Conservation (phyloP, 345 rosid species). For the Salix koriyanagi region DNA sequence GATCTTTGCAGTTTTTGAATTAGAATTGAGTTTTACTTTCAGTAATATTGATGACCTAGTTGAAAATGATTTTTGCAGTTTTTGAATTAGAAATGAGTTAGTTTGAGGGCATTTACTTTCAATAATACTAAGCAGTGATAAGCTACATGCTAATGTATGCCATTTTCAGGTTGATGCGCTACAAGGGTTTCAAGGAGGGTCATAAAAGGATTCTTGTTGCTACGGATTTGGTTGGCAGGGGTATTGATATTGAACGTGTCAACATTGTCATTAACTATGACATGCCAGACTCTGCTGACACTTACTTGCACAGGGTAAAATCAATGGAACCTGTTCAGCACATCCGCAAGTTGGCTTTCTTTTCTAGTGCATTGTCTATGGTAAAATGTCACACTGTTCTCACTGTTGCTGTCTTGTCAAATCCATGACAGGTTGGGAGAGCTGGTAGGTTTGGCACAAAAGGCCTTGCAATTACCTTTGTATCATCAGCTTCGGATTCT, state of each 20-base stretch:
- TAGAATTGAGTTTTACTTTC: neutral
- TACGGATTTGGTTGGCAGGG: constrained; percentile 94
- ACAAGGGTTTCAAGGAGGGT: constrained; percentile 98
- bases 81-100: neutral
- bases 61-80: neutral
- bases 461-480: constrained; percentile 96
- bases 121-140: neutral
- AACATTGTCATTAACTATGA: constrained; percentile 97
- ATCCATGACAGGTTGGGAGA: constrained; percentile 69
- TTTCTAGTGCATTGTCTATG: neutral
- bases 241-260: constrained; percentile 96
- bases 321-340: neutral
- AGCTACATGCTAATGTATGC: neutral
- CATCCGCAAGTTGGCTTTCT: neutral
- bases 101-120: neutral
- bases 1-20: neutral
- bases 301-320: constrained; percentile 89
- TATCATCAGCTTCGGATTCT: constrained; percentile 83
- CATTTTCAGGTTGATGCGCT: constrained; percentile 71
- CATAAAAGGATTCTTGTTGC: constrained; percentile 97
- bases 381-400: neutral
- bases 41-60: neutral
- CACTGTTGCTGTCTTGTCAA: neutral
- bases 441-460: constrained; percentile 99
- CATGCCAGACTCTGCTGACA: constrained; percentile 99